Conservation (phyloP, 2,329 filamentous ascomycete species). For the Arthrobotrys conoides region DNA sequence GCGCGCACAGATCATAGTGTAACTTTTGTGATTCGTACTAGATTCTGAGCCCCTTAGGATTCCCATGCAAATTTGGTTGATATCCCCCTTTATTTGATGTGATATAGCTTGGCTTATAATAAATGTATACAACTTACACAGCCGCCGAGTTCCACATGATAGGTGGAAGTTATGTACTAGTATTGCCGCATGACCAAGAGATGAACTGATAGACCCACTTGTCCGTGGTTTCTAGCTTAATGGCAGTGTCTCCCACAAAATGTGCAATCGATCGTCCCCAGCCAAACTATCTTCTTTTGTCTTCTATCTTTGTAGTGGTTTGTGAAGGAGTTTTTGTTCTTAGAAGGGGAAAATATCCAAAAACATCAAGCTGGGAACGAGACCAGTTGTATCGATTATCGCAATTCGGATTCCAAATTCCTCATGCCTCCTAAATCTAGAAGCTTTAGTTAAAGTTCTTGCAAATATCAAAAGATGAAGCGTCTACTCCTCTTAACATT, state of each 20-base stretch:
- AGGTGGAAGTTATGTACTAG: background rate
- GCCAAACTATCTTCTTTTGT: background rate
- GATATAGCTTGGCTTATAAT: background rate
- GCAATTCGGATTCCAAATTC: background rate
- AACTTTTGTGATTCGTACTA: no score
- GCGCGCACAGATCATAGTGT: background rate
- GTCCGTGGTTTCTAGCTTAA: background rate
- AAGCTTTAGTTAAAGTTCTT: background rate
- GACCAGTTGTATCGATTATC: background rate
- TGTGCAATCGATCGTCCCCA: background rate
- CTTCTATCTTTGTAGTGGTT: background rate
- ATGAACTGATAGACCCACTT: background rate
- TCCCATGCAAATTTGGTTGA: background rate
- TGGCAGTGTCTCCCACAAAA: background rate
- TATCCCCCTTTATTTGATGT: background rate
- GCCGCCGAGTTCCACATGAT: background rate
- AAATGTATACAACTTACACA: background rate
- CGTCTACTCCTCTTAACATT: conserved; percentile 3
- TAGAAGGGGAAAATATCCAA: no score
- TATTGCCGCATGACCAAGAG: background rate
- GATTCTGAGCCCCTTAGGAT: background rate
- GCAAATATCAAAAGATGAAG: background rate
- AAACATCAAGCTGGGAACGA: no score
- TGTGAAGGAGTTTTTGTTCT: no score
- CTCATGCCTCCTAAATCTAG: background rate